Evolutionary conservation across 495 filamentous ascomycete genomes (phyloP).

Genomic region (Annulohypoxylon bovei): DNA sequence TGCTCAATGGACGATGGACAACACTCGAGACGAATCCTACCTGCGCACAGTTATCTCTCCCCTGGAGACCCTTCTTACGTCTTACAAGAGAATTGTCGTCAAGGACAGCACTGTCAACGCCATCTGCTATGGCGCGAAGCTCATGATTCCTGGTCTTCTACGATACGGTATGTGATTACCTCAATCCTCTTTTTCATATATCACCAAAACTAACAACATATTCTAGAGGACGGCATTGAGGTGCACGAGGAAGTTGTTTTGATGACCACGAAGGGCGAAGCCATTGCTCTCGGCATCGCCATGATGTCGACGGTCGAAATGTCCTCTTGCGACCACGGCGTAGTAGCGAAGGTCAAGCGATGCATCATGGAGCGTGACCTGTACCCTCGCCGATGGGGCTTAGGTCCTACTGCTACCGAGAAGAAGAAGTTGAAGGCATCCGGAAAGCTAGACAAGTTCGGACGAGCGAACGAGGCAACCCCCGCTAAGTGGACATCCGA

Average conservation of each 20-base stretch:
- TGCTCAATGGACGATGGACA: constrained; percentile 93
- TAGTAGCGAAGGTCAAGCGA: constrained; percentile 96
- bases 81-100: constrained; percentile 95
- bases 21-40: constrained; percentile 86
- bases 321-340: constrained; percentile 91
- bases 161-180: constrained; percentile 73
- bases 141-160: constrained; percentile 95
- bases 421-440: constrained; percentile 99
- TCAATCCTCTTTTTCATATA: neutral
- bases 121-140: constrained; percentile 96
- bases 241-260: constrained; percentile 92
- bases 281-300: constrained; percentile 92
- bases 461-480: constrained; percentile 88
- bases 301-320: constrained; percentile 96
- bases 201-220: constrained; percentile 24
- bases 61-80: constrained; percentile 87
- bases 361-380: constrained; percentile 99
- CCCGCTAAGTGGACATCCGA: constrained; percentile 88
- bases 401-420: constrained; percentile 87
- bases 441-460: constrained; percentile 97
- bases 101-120: constrained; percentile 93
- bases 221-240: constrained; percentile 82
- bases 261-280: constrained; percentile 98
- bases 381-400: constrained; percentile 93
- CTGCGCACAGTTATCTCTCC: constrained; percentile 89